These are phyloP conservation scores for Tylopilus vinaceipallidus DNA, from an alignment of 768 basidiomycete genomes.

Conservation along the genomic window DNA sequence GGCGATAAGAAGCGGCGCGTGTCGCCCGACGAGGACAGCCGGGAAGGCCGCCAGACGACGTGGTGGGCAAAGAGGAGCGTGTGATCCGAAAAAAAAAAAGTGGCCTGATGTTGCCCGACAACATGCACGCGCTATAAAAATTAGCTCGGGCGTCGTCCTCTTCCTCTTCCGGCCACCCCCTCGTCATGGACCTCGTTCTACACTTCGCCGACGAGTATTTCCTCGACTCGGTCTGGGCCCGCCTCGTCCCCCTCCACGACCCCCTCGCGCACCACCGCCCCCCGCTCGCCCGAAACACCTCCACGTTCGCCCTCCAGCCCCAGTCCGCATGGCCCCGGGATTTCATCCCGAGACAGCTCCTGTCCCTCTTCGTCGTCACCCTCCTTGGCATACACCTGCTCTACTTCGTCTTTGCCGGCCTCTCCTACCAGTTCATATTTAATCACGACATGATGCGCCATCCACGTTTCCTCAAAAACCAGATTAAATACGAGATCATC, in stretches of 20 bases:
- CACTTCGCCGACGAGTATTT: conserved; percentile 63
- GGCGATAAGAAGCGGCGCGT: no score
- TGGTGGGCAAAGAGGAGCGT: conserved; percentile 4
- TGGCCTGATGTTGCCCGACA: conserved; percentile 27
- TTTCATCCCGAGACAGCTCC: conserved; percentile 71
- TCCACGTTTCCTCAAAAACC: conserved; percentile 89
- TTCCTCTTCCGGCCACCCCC: background rate
- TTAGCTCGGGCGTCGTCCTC: background rate
- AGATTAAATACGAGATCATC: conserved; percentile 78
- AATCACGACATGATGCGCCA: conserved; percentile 95
- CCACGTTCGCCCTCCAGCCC: conserved; percentile 35
- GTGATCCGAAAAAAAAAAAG: conserved; percentile 30
- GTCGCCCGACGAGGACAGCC: no score
- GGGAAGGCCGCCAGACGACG: no score
- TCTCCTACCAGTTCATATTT: conserved; percentile 86
- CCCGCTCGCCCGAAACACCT: conserved; percentile 34
- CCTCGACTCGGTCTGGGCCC: conserved; percentile 80
- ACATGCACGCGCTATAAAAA: conserved; percentile 23
- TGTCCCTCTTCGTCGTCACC: conserved; percentile 72
- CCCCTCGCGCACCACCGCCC: conserved; percentile 38
- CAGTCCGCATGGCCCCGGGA: conserved; percentile 84
- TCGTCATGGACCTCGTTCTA: conserved; percentile 78
- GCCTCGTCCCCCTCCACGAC: conserved; percentile 56
- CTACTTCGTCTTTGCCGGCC: conserved; percentile 85
- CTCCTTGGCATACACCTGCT: conserved; percentile 78